phyloP scores from a whole-genome alignment of 305 asterid genomes.

The Fraxinus dipetala region DNA sequence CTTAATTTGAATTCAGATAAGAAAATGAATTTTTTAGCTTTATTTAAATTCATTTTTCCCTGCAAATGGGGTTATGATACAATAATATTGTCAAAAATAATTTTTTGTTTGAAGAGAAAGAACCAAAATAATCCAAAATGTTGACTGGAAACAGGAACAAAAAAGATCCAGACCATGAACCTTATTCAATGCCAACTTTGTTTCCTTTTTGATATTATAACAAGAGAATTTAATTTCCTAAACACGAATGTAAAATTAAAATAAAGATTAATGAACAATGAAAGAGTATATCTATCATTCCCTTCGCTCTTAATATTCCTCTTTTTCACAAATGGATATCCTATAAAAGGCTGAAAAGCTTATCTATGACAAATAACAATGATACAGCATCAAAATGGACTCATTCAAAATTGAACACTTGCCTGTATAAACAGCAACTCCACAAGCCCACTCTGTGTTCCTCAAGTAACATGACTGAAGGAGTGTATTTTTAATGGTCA shows the following conservation, averaged over 20 bases:
- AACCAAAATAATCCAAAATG: neutral
- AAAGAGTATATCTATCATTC: neutral
- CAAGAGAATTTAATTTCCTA: neutral
- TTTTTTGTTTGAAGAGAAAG: neutral
- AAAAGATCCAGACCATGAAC: neutral
- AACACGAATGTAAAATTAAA: neutral
- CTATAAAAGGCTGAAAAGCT: neutral
- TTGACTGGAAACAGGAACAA: neutral
- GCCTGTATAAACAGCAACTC: slow-evolving; percentile 98
- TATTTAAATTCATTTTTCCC: neutral
- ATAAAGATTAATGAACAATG: neutral
- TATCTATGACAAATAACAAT: neutral
- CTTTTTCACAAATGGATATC: neutral
- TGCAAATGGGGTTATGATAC: neutral
- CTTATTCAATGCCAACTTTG: neutral
- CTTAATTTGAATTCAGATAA: neutral
- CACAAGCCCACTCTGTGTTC: slow-evolving; percentile 99
- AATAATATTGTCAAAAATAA: neutral
- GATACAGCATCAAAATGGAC: neutral
- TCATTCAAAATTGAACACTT: slow-evolving; percentile 34
- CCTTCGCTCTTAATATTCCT: neutral
- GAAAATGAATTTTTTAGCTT: neutral
- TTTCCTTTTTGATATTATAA: neutral
- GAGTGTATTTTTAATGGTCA: slow-evolving; percentile 81
- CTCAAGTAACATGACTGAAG: slow-evolving; percentile 97